Conservation (phyloP, 2,329 filamentous ascomycete genomes). For the Curvularia sp. region DNA sequence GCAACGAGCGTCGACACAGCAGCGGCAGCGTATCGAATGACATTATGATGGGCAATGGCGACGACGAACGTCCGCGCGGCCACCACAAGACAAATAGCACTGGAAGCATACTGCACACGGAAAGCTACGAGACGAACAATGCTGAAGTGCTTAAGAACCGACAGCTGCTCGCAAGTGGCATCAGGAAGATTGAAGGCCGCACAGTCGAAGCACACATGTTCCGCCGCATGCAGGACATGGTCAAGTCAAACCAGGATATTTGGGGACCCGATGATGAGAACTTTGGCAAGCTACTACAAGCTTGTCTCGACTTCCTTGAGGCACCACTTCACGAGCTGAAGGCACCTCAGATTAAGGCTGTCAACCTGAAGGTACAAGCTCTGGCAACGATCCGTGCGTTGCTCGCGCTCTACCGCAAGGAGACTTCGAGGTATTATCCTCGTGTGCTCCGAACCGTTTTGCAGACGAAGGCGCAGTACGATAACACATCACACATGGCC, state of each 20-base stretch:
- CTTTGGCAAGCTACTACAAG: conserved; percentile 71
- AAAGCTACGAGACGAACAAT: conserved; percentile 42
- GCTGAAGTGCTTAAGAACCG: conserved; percentile 54
- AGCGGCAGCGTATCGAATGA: conserved; percentile 36
- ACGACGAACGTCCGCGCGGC: conserved; percentile 36
- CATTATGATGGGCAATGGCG: conserved; percentile 36
- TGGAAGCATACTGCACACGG: conserved; percentile 44
- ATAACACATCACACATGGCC: conserved; percentile 73
- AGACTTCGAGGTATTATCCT: conserved; percentile 71
- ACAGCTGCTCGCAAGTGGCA: conserved; percentile 74
- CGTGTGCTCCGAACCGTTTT: conserved; percentile 72
- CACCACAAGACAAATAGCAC: conserved; percentile 51
- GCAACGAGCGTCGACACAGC: conserved; percentile 44
- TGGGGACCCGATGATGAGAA: conserved; percentile 72
- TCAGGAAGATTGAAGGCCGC: conserved; percentile 72
- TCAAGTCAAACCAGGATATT: conserved; percentile 68
- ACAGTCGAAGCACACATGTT: conserved; percentile 83
- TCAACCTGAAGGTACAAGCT: conserved; percentile 76
- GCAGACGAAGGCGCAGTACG: conserved; percentile 69
- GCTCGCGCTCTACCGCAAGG: conserved; percentile 69
- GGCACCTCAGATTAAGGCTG: conserved; percentile 67
- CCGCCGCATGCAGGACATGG: conserved; percentile 76
- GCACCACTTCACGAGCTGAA: conserved; percentile 57
- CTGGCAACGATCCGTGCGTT: conserved; percentile 76
- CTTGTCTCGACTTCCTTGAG: conserved; percentile 75